These are phyloP conservation scores for Trichoderma polysporum DNA, from an alignment of 2,329 filamentous ascomycete genomes.

Conservation along the genomic window DNA sequence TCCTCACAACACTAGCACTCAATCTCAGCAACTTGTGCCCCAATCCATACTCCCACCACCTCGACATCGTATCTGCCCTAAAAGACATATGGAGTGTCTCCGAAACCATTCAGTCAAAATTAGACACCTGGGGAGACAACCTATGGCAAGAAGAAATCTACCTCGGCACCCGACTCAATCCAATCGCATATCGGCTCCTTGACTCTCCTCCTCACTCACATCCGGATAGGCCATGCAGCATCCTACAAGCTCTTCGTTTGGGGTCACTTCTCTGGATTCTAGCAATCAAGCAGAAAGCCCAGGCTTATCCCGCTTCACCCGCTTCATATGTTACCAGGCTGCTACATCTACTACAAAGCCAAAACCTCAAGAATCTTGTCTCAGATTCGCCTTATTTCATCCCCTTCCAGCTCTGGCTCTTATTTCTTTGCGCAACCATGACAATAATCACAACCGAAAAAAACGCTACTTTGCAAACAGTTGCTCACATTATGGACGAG, in stretches of 20 bases:
- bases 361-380: not conserved
- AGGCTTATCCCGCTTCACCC: slow-evolving; percentile 9
- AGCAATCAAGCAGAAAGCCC: not conserved
- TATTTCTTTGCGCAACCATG: slow-evolving; percentile 4
- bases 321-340: slow-evolving; percentile 1
- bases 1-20: not conserved
- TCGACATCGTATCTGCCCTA: not conserved
- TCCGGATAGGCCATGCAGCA: not conserved
- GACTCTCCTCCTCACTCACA: not conserved
- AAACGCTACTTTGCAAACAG: not conserved
- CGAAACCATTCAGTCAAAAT: not conserved
- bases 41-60: not conserved
- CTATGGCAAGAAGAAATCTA: slow-evolving; percentile 16
- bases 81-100: not conserved
- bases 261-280: slow-evolving; percentile 9
- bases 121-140: not conserved
- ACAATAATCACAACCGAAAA: not conserved
- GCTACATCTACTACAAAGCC: not conserved
- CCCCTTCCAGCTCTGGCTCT: slow-evolving; percentile 7
- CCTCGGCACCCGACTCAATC: slow-evolving; percentile 6
- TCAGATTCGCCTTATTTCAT: not conserved
- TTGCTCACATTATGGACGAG: not conserved
- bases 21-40: not conserved
- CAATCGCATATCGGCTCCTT: slow-evolving; percentile 9
- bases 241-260: slow-evolving; percentile 3